Evolutionary conservation across 371 early-diverging fungal genomes (phyloP), one percentile per base, ranked within the genome.

Genomic region (Apophysomyces sp.): DNA sequence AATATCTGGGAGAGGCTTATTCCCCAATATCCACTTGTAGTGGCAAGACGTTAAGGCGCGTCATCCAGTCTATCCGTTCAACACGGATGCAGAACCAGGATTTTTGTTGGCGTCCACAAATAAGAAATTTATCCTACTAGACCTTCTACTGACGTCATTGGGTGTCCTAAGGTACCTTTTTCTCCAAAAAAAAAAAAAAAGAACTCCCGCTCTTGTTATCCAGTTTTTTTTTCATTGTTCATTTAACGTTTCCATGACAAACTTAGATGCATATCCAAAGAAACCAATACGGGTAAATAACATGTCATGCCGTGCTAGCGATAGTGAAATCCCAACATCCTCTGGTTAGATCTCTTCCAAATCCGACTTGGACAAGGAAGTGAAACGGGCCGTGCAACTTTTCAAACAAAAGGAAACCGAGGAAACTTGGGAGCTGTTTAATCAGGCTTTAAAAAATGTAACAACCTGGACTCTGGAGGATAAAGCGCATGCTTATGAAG

Each of bases 321-420:
- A 24, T 27, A 7, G 18, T 40, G 15, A 41, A 28, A 15, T 39
- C 12, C 4, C 3, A 40, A 13, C 13, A 24, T 29, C 9, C 28
- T 41, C 29, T 57, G 41, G n/a, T 26, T 60, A 69, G 72, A 62
- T 73, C 57, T 63, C 69, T 27, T 60, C 74, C 49, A 61, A 69
- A 61, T 37, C 60, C 11, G 74, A 74, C 41, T 37, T 80, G 55
- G 76, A 76, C 52, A 34, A 58, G 29, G 80, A 76, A 65, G 68
- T 80, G 64, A 70, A 70, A 54, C 61, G 69, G 29, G 63, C 73
- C 15, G 16, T 24, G 11, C 52, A 55, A 26, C 52, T 69, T 7
- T 67, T 80, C 26, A 60, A 65, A 37, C 63, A 76, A 18, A 73
- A 71, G 44, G 76, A 76, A 63, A 63, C 72, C 6, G 80, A 80